A percentile compares a stretch with the other conserved stretches of the same genome.
Conservation (phyloP, 2,329 filamentous ascomycete genomes). For the Epichloe brachyelytri region DNA sequence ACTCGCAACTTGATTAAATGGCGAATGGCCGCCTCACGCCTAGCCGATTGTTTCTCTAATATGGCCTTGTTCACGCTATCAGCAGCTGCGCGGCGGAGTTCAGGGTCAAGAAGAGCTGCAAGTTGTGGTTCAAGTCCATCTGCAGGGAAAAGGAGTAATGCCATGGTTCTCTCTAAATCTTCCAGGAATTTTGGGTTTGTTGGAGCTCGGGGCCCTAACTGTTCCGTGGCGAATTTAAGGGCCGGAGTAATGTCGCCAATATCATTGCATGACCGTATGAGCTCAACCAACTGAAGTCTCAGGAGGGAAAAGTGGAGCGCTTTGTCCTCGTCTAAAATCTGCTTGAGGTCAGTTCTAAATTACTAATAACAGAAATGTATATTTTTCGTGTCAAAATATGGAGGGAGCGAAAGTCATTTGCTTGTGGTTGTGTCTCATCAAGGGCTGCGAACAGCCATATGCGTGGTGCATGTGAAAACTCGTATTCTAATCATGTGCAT, state of each 20-base stretch:
- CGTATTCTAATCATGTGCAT: constrained; percentile 69
- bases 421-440: constrained; percentile 79
- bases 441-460: constrained; percentile 66
- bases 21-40: constrained; percentile 69
- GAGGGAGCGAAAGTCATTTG: constrained; percentile 20
- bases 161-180: constrained; percentile 87
- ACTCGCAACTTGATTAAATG: constrained; percentile 68
- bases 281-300: constrained; percentile 82
- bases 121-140: constrained; percentile 67
- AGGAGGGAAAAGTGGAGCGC: constrained; percentile 81
- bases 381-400: neutral
- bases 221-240: constrained; percentile 73
- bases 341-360: constrained; percentile 7
- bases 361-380: neutral
- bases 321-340: constrained; percentile 81
- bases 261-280: constrained; percentile 67
- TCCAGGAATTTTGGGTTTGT: constrained; percentile 69
- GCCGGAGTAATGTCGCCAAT: constrained; percentile 64
- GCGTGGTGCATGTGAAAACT: constrained; percentile 99
- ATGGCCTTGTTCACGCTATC: constrained; percentile 83
- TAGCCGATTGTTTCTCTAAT: constrained; percentile 55
- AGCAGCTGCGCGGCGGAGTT: constrained; percentile 72
- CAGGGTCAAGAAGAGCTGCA: constrained; percentile 63
- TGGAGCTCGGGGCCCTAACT: constrained; percentile 77
- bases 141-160: constrained; percentile 75